phyloP scores from a whole-genome alignment of 164 flowering plant genomes.

The Chimonanthus salicifolius region DNA sequence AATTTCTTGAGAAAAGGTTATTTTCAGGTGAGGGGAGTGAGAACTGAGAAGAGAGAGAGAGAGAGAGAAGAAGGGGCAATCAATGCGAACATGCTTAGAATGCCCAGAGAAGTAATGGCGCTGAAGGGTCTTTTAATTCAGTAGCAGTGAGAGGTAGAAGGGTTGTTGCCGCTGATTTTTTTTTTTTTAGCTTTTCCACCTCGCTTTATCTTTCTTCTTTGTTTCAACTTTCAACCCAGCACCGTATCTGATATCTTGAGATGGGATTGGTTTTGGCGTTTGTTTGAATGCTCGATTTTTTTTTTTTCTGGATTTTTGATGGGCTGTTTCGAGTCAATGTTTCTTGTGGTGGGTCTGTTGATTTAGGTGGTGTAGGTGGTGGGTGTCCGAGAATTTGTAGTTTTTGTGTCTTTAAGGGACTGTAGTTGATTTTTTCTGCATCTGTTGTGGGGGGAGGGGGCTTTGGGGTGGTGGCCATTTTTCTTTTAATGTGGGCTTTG shows the following conservation, averaged over 20 bases:
- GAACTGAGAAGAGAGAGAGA: slow-evolving; percentile 1
- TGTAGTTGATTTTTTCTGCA: not conserved
- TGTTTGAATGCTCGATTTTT: not conserved
- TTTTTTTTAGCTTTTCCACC: not conserved
- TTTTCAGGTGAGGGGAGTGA: not conserved
- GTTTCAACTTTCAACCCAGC: not conserved
- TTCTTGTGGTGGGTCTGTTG: not conserved
- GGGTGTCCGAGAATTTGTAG: not conserved
- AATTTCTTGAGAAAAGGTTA: not conserved
- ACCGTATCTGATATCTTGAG: not conserved
- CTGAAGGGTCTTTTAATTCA: slow-evolving; percentile 20
- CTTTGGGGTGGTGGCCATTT: not conserved
- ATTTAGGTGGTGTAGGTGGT: not conserved
- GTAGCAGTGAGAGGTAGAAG: slow-evolving; percentile 6
- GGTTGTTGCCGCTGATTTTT: not conserved
- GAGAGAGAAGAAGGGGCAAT: slow-evolving; percentile 17
- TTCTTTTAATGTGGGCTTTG: slow-evolving; percentile 7
- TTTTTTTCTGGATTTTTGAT: not conserved
- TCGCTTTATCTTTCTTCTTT: not conserved
- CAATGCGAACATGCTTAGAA: slow-evolving; percentile 38
- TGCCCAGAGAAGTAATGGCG: slow-evolving; percentile 24
- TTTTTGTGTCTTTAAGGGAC: not conserved
- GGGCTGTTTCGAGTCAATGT: not conserved
- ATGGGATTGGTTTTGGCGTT: not conserved
- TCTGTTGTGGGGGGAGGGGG: not conserved